Evolutionary conservation across 371 early-diverging fungal genomes (phyloP), one percentile per base, ranked within the genome.

Genomic region (Mortierella sp.): DNA sequence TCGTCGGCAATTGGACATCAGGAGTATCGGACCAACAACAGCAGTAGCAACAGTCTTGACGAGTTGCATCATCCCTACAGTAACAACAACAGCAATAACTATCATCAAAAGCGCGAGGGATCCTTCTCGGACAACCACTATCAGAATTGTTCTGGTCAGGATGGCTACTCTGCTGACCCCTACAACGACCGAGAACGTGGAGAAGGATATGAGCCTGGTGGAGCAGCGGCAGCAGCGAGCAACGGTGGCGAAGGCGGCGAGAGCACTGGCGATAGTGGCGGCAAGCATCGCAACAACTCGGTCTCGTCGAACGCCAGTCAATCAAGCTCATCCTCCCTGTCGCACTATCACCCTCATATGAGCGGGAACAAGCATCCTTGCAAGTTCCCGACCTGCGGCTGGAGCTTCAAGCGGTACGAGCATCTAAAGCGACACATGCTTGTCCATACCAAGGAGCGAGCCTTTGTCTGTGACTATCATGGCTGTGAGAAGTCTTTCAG

Each of bases 381-480:
- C 80, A 88, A 88, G 48, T 90, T 88, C 78, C 80, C 88, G 12
- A 84, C 81, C 65, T 92, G 92, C 75, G 89, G 90, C 27, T 90
- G 91, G 92, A 91, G 90, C 49, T 92, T 92, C 78, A 96, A 96
- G 84, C 91, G 96, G 27, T 94, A 91, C 81, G 97, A 97, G 79
- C 96, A 97, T 82, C 87, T 97, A 56, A 95, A 95, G 72, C 83
- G 97, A 6, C 97, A 96, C 77, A 91, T 92, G 89, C 82, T 95
- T 24, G 92, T 92, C 49, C 93, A 92, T 70, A 90, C 92, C 24
- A 92, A 91, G 24, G 92, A 91, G 54, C 81, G 92, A 12, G 90
- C 96, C 27, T 94, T 91, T 88, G 91, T 91, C 18, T 96, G 96
- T 80, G 90, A 89, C 72, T 91, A 89, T 38, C 90, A 90, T 44